A percentile compares a stretch with the other conserved stretches of the same genome.
These are phyloP conservation scores for Piper longum DNA, from an alignment of 164 flowering plant species.

Conservation along the genomic window DNA sequence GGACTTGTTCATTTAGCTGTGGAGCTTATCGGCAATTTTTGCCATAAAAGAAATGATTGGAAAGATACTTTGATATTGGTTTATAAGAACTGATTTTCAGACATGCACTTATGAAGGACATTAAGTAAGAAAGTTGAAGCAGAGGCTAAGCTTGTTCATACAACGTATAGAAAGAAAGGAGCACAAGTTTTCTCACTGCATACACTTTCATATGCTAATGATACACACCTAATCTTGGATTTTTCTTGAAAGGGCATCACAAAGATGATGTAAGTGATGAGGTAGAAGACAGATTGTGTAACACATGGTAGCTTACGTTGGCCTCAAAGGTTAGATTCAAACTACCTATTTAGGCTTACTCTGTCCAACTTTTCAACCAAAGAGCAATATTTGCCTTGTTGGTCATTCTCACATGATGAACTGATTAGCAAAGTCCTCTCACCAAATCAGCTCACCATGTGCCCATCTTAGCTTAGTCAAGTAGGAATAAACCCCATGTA, in stretches of 20 bases:
- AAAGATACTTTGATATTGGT: too few relatives aligned
- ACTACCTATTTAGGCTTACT: constrained; percentile 19
- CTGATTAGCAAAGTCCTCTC: constrained; percentile 7
- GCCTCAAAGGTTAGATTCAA: constrained; percentile 15
- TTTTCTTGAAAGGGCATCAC: not conserved
- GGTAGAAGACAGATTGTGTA: constrained; percentile 4
- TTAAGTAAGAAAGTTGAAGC: too few relatives aligned
- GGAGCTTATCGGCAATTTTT: too few relatives aligned
- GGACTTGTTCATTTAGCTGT: too few relatives aligned
- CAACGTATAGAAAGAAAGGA: too few relatives aligned
- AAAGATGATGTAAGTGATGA: not conserved
- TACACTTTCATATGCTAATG: too few relatives aligned
- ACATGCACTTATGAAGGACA: too few relatives aligned
- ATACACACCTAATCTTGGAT: too few relatives aligned
- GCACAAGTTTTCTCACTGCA: too few relatives aligned
- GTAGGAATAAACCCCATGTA: not conserved
- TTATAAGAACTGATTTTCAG: too few relatives aligned
- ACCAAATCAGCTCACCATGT: constrained; percentile 18
- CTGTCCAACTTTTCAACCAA: constrained; percentile 20
- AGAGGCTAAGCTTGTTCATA: too few relatives aligned
- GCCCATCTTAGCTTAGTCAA: constrained; percentile 2
- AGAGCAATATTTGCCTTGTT: constrained; percentile 5
- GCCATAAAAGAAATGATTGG: not conserved
- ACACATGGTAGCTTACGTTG: constrained; percentile 25
- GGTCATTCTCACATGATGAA: constrained; percentile 15